Percentiles rank a stretch among this genome's conserved stretches.
Evolutionary conservation across 2,329 filamentous ascomycete species (phyloP).

Genomic region (Penicillium hordei): DNA sequence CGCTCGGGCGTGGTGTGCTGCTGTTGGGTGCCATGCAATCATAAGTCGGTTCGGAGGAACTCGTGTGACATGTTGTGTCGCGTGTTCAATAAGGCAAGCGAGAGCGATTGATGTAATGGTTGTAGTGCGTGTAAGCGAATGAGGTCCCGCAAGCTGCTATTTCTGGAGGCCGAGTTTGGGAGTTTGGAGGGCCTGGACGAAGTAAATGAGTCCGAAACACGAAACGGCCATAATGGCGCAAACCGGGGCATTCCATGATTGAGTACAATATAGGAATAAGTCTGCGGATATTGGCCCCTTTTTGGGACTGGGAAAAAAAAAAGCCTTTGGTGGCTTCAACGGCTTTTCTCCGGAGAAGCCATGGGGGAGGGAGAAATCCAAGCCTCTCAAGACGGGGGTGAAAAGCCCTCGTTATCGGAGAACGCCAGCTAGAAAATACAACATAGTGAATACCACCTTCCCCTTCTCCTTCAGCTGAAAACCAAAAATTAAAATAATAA

Average conservation of each 20-base stretch:
- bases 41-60: constrained; percentile 42
- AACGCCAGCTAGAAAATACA: neutral
- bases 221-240: constrained; percentile 1
- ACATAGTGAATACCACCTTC: constrained; percentile 14
- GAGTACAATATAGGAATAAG: neutral
- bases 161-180: neutral
- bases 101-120: constrained; percentile 41
- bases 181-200: neutral
- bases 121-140: constrained; percentile 41
- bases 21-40: constrained; percentile 43
- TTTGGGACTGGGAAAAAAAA: neutral
- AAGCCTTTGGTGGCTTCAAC: constrained; percentile 1
- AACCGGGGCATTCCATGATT: neutral
- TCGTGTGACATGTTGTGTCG: constrained; percentile 40
- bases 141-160: constrained; percentile 1
- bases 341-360: constrained; percentile 4
- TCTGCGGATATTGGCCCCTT: neutral
- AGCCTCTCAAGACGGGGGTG: neutral
- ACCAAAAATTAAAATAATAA: neutral
- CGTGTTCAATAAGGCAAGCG: constrained; percentile 39
- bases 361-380: neutral
- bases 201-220: neutral
- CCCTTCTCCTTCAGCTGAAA: constrained; percentile 4
- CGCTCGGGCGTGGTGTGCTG: constrained; percentile 47
- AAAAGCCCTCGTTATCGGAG: neutral